These are phyloP conservation scores for Ottelia alismoides DNA, from an alignment of 106 monocot species.

Conservation along the genomic window DNA sequence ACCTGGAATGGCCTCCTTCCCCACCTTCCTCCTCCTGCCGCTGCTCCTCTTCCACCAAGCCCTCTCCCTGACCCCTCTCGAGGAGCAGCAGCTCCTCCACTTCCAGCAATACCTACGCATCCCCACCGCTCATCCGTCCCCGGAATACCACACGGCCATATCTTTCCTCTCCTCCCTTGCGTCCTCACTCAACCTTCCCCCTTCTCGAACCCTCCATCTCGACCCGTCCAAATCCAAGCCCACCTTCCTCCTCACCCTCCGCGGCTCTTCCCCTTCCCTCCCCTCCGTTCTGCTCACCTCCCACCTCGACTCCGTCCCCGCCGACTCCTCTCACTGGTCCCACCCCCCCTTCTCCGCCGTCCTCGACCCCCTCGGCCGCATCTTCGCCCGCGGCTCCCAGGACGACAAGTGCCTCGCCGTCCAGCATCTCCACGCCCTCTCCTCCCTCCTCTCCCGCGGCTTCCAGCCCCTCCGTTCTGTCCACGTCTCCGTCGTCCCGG, in stretches of 20 bases:
- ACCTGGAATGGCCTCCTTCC: too few relatives aligned
- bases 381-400: slow-evolving; percentile 89
- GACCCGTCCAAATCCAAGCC: slow-evolving; percentile 53
- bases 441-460: slow-evolving; percentile 24
- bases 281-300: slow-evolving; percentile 94
- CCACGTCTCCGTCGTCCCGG: slow-evolving; percentile 80
- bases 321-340: slow-evolving; percentile 44
- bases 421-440: slow-evolving; percentile 81
- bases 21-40: too few relatives aligned
- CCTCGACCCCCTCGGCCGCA: slow-evolving; percentile 46
- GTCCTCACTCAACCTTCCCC: slow-evolving; percentile 23
- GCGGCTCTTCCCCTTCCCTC: slow-evolving; percentile 54
- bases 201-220: slow-evolving; percentile 35
- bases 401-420: slow-evolving; percentile 90
- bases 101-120: slow-evolving; percentile 87
- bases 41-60: too few relatives aligned
- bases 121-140: slow-evolving; percentile 71
- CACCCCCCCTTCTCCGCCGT: slow-evolving; percentile 76
- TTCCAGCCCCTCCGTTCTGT: slow-evolving; percentile 62
- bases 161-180: slow-evolving; percentile 56
- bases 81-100: slow-evolving; percentile 22
- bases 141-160: slow-evolving; percentile 62
- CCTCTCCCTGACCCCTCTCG: neutral
- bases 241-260: slow-evolving; percentile 55
- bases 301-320: slow-evolving; percentile 83